Evolutionary conservation across 2,329 filamentous ascomycete genomes (phyloP).

Genomic region (Plectosphaerella cucumerina): DNA sequence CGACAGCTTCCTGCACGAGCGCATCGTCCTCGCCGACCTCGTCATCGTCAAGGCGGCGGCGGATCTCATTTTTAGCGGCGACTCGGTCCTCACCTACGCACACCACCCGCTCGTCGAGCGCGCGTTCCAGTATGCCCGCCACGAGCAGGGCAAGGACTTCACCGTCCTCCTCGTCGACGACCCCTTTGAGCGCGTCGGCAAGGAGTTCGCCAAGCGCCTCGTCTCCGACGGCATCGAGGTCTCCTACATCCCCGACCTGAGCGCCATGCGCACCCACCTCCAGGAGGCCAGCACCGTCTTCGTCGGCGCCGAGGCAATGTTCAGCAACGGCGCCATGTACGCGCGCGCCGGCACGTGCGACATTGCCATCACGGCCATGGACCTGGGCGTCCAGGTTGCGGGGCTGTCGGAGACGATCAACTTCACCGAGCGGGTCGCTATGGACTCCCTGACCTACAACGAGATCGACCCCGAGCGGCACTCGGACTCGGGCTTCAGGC

Average conservation of each 20-base stretch:
- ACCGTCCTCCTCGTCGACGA: constrained; percentile 81
- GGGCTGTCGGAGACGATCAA: constrained; percentile 94
- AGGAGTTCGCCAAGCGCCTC: constrained; percentile 64
- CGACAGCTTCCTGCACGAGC: constrained; percentile 85
- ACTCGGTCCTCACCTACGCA: constrained; percentile 82
- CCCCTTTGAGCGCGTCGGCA: constrained; percentile 47
- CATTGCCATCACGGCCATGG: constrained; percentile 77
- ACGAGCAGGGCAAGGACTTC: constrained; percentile 65
- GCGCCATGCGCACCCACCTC: constrained; percentile 71
- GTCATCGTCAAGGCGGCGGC: constrained; percentile 77
- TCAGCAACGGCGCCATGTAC: constrained; percentile 89
- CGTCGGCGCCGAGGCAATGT: constrained; percentile 90
- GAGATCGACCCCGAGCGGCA: constrained; percentile 78
- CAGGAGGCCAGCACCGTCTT: constrained; percentile 67
- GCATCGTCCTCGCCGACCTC: constrained; percentile 80
- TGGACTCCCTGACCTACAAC: constrained; percentile 91
- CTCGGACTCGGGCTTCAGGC: constrained; percentile 47
- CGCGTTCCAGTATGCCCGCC: constrained; percentile 69
- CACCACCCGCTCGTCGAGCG: constrained; percentile 83
- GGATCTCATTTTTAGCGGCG: constrained; percentile 71
- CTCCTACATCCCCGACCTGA: constrained; percentile 73
- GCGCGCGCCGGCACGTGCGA: constrained; percentile 83
- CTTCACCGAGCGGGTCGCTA: constrained; percentile 78
- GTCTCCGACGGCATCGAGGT: constrained; percentile 63
- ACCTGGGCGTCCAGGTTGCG: constrained; percentile 73